Evolutionary conservation across 78 protist genomes (phyloP), one percentile per base, ranked within the genome.

Genomic region (Creolimax fragrantissima): DNA sequence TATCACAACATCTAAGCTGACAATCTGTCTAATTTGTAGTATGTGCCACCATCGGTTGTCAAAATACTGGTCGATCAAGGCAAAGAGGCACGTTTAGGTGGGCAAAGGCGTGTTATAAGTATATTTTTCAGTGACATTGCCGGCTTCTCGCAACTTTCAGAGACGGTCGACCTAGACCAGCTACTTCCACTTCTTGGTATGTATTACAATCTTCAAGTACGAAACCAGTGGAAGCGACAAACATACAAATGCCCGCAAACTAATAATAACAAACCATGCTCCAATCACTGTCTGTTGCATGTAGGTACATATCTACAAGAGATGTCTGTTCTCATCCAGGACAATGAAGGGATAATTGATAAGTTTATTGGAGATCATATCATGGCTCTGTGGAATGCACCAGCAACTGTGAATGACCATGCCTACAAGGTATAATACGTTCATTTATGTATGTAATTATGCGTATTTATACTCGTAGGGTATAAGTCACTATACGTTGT

Each of bases 331-430:
- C 32, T 92, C 35, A 45, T 92, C 3, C 86, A 74, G 43, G 92
- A 91, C n/a, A 47, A 91, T 24, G 92, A 74, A 24, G 92, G 92
- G 35, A 74, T 58, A 35, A 84, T 92, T 39, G 94, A 92, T 45
- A 92, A 92, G 91, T 92, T 58, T 43, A 92, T 92, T 58, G 94
- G 94, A 35, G 94, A 92, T 42, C 91, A 89, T 3, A 58, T 92
- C 36, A 88, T 88, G 92, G 91, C 67, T 44, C 45, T 92, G 37
- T 92, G 94, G 94, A 92, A 92, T 58, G 94, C 90, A 2, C 94
- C 94, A 41, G 74, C 6, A 3, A 4, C 66, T 3, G 67, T 44
- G 35, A 3, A 3, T 24, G 92, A 88, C 3, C 94, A 92, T 36
- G 88, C 94, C 5, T 58, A 24, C 86, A 47, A 90, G 7, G 92